Base-by-base conservation (phyloP, 2,329 filamentous ascomycete genomes). In the Shiraia sp. region DNA sequence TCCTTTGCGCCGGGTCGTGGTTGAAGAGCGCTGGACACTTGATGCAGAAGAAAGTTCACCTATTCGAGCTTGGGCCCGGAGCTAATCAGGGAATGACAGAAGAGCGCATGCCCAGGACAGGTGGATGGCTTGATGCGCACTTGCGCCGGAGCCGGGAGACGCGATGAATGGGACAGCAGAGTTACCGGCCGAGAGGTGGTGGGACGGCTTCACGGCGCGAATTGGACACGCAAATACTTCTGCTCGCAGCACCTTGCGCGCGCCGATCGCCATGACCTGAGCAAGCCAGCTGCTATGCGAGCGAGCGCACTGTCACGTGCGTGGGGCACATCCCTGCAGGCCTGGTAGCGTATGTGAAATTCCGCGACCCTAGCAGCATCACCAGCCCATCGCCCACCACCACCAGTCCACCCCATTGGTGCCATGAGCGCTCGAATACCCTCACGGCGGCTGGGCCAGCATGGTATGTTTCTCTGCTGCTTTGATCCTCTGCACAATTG, bases 391-490 rank as follows among this genome's bases (percentile, higher is more conserved):
- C 19, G 42, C 36, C n/a, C 22, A 35, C 32, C 36, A 32, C 52
- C 53, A 53, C 59, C 43, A 36, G 53, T 46, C 47, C 46, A 40
- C 49, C 51, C 52, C 52, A 59, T 60, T 55, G 63, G 29, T 45
- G 42, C 52, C 63, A 90, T 89, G 86, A 87, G 77, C 72, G 70
- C 86, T 59, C 79, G 79, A 68, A 72, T 83, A 63, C 82, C 84
- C 55, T 75, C 82, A 59, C 74, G 81, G 74, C 80, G 79, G 72
- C 72, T 86, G 57, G 74, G 79, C 41, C 74, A 75, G 61, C 75
- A 78, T 66, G 81, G 86, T 88, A 77, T 42, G 76, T 23, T 23
- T 9, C 22, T 24, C 16, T 14, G 12, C 25, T 22, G 8, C 31
- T 27, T 14, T 37, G 10, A 9, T 7, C 12, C 13, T 22, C 28